These are phyloP conservation scores for Pichia terricola DNA, from an alignment of 1,139 yeast genomes.

Conservation along the genomic window DNA sequence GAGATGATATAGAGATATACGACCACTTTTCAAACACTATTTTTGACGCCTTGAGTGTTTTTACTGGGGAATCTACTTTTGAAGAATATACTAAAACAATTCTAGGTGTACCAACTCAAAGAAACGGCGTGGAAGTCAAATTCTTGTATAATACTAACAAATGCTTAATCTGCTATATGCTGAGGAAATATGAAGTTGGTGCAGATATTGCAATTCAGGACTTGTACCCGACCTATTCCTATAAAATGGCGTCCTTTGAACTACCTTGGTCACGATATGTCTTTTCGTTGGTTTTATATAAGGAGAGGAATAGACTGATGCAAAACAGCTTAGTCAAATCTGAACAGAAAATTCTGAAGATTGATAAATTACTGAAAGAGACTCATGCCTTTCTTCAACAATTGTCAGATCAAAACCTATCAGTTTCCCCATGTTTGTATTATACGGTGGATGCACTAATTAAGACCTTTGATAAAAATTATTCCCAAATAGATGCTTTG, in stretches of 20 bases:
- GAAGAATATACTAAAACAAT: conserved; percentile 1
- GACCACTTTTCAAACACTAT: conserved; percentile 1
- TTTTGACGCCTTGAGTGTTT: conserved; percentile 2
- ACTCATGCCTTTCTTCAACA: conserved; percentile 23
- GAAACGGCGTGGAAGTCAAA: background rate
- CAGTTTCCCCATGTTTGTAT: conserved; percentile 30
- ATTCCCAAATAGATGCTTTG: conserved; percentile 30
- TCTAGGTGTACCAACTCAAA: background rate
- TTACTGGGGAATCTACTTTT: conserved; percentile 5
- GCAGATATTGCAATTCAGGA: conserved; percentile 6
- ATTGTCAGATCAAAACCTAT: conserved; percentile 31
- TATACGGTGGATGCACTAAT: conserved; percentile 30
- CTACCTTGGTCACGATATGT: conserved; percentile 5
- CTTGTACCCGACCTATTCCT: background rate
- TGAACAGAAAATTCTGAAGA: background rate
- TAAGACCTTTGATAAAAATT: conserved; percentile 13
- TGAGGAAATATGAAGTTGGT: conserved; percentile 7
- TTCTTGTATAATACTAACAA: conserved; percentile 2
- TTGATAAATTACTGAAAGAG: conserved; percentile 3
- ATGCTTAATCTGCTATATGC: conserved; percentile 6
- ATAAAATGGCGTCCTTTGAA: conserved; percentile 4
- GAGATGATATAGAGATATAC: conserved; percentile 1
- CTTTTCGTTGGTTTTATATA: conserved; percentile 5
- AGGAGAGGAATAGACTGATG: conserved; percentile 9
- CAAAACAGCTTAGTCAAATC: conserved; percentile 1